Evolutionary conservation across 1,139 yeast species (phyloP).

Genomic region (Saccharomyces hybrid): DNA sequence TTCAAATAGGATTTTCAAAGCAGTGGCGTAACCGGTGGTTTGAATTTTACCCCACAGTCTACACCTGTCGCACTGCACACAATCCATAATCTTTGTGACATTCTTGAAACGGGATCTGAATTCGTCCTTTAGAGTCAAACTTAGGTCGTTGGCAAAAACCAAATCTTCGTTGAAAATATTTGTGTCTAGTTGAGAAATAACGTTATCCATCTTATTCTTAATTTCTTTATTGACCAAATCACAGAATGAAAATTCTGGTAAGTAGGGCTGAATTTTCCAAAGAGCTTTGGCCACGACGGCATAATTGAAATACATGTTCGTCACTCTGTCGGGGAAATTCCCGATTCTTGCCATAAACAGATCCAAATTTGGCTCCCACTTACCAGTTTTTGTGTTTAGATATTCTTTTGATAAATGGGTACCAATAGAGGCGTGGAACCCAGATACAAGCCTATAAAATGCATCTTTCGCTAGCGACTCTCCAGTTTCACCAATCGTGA

Average conservation of each 20-base stretch:
- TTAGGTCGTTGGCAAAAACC: slow-evolving; percentile 45
- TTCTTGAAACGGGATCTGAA: slow-evolving; percentile 80
- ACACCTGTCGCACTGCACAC: slow-evolving; percentile 97
- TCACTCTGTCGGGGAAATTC: slow-evolving; percentile 74
- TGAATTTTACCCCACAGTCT: slow-evolving; percentile 97
- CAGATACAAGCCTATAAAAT: slow-evolving; percentile 80
- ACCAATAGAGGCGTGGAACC: slow-evolving; percentile 94
- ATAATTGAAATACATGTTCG: slow-evolving; percentile 87
- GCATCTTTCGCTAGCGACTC: slow-evolving; percentile 78
- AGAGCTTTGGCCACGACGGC: slow-evolving; percentile 80
- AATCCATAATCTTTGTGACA: slow-evolving; percentile 90
- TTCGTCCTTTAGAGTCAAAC: slow-evolving; percentile 51
- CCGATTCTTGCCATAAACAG: slow-evolving; percentile 90
- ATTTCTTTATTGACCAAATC: slow-evolving; percentile 44
- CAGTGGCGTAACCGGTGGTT: slow-evolving; percentile 95
- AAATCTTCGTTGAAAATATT: slow-evolving; percentile 48
- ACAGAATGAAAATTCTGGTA: slow-evolving; percentile 45
- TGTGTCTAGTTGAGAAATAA: slow-evolving; percentile 41
- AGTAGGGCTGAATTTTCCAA: slow-evolving; percentile 49
- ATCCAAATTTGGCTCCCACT: slow-evolving; percentile 76
- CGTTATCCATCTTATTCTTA: slow-evolving; percentile 36
- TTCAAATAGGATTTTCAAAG: slow-evolving; percentile 82
- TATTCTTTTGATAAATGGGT: slow-evolving; percentile 88
- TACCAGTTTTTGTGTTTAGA: slow-evolving; percentile 62
- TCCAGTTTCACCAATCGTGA: slow-evolving; percentile 44